These are phyloP conservation scores for Rhizopogon rudus DNA, from an alignment of 768 basidiomycete genomes.

Conservation along the genomic window DNA sequence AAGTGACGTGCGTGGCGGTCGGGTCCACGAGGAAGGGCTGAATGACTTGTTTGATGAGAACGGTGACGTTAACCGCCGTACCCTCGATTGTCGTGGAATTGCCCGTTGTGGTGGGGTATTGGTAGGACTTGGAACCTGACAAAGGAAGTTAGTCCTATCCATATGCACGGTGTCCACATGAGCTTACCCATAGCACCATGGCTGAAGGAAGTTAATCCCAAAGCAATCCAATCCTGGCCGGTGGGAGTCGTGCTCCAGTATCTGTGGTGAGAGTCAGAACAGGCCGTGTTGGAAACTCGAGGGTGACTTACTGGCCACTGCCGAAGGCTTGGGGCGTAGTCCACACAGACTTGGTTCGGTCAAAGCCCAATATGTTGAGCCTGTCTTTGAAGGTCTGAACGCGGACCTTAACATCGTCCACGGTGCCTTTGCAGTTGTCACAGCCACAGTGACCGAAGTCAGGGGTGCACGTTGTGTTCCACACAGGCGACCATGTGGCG, in stretches of 20 bases:
- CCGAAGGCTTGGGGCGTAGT: slow-evolving; percentile 76
- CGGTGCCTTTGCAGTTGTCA: slow-evolving; percentile 58
- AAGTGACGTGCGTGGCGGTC: slow-evolving; percentile 2
- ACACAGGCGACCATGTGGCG: slow-evolving; percentile 53
- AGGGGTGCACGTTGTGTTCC: slow-evolving; percentile 54
- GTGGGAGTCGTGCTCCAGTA: slow-evolving; percentile 25
- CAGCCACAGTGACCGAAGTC: slow-evolving; percentile 74
- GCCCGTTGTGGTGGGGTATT: slow-evolving; percentile 20
- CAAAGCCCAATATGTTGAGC: slow-evolving; percentile 58
- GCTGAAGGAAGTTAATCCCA: slow-evolving; percentile 18
- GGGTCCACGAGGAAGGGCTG: slow-evolving; percentile 19
- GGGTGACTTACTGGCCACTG: slow-evolving; percentile 28
- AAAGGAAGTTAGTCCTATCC: background rate
- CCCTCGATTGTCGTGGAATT: slow-evolving; percentile 19
- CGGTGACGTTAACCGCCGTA: slow-evolving; percentile 6
- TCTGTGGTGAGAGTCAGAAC: slow-evolving; percentile 9
- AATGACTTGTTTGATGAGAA: slow-evolving; percentile 1
- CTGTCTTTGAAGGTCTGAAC: slow-evolving; percentile 63
- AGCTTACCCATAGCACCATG: slow-evolving; percentile 21
- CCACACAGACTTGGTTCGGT: slow-evolving; percentile 66
- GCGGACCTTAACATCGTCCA: slow-evolving; percentile 60
- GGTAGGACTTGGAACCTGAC: slow-evolving; percentile 23
- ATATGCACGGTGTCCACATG: background rate
- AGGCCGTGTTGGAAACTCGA: too few relatives aligned
- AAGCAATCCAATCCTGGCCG: slow-evolving; percentile 20